Evolutionary conservation across 2,329 filamentous ascomycete species (phyloP), one percentile per base, ranked within the genome.

Genomic region (Ceratocystis ficicola): DNA sequence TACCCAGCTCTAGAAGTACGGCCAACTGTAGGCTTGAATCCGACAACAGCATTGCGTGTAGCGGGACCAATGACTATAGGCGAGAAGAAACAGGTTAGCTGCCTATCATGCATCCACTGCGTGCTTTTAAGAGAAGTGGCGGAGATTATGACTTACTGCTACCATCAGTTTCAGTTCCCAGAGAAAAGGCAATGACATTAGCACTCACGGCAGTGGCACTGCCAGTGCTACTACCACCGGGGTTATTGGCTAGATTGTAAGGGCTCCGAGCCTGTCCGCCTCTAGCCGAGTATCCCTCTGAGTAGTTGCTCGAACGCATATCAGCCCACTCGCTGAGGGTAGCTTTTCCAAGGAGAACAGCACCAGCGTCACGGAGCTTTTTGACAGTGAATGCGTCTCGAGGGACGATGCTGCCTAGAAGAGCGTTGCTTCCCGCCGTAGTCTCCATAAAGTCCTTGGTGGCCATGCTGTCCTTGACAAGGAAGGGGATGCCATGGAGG

Each of bases 111-210:
- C 7, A 5, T 20, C 32, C n/a, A 48, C 44, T 20, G 17, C 5
- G 46, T 62, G 60, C 3, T 32, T 32, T 4, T 7, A 41, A 1
- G 25, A 17, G 50, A 46, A 20, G 10, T 41, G 41, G 28, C 48
- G 7, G 32, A n/a, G 20, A 32, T 52, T 25, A 5, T 25, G 12
- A 41, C 74, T 72, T 69, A 79, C 78, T 79, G 74, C 81, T 85
- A 3, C 82, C 87, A 71, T 90, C 87, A 0, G 87, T 90, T 75
- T 91, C 88, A 0, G 87, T 90, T 0, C 88, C 89, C 0, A 91
- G 73, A 0, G 85, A 78, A 71, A 89, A 86, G 0, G 83, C 76
- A 28, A 84, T 77, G 1, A 82, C 74, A 69, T 89, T 89, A 3
- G 82, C 81, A 2, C 81, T 80, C 0, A 90, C 86, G 5, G 82